Base-by-base conservation (phyloP, 176 grass and related monocot genomes). In the Aechmea fasciata region DNA sequence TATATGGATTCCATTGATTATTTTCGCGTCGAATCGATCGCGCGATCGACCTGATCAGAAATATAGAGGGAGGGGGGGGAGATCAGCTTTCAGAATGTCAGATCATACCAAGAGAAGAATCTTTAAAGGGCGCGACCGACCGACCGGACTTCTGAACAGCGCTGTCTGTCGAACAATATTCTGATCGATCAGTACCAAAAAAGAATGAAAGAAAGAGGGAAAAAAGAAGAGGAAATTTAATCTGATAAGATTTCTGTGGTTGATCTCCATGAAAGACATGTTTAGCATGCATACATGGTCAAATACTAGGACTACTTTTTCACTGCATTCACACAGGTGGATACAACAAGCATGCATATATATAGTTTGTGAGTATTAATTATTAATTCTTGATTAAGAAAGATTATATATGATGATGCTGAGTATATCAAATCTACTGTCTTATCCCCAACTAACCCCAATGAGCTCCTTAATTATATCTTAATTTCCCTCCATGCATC, bases 371-470 rank as follows among this genome's bases (percentile, higher is more conserved):
- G 33, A 41, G 33, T 7, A 23, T 23, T 23, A 23, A 0, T 23
- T n/a, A n/a, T n/a, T n/a, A n/a, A 41, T 41, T 41, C 33, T 41
- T 41, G 5, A 41, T 41, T 41, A 41, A 41, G 33, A 8, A 41
- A 59, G 12, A 11, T 57, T 47, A 23, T 23, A n/a, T n/a, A 69
- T 41, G 11, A 77, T 48, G 59, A 71, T 79, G 64, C 13, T 17
- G 53, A 52, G 14, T 24, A 26, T 50, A 26, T 50, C 25, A 79
- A 82, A 80, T 71, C 74, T 73, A 53, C 11, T 29, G 69, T 57
- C 79, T 70, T 75, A 63, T 70, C 87, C 70, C 48, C 80, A 86
- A 77, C 80, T 64, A 90, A 86, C 69, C 75, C 69, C 29, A 72
- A 52, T 29, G 62, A 20, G 47, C 57, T 18, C 65, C 49, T 64